Conservation (phyloP, 768 basidiomycete genomes). For the Cyclocybe cylindracea region DNA sequence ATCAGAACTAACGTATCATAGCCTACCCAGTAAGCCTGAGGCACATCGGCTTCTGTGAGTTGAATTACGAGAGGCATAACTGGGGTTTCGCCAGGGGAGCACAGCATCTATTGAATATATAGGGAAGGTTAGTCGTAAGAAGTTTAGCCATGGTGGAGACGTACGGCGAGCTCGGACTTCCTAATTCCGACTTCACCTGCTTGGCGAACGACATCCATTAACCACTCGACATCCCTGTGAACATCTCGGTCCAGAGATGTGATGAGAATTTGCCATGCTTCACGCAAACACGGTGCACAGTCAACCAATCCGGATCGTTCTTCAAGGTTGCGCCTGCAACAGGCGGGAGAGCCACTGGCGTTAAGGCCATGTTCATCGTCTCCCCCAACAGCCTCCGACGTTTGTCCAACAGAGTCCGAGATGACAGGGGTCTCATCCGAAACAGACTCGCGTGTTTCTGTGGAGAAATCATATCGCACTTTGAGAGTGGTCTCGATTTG, state of each 20-base stretch:
- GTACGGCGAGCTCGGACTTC: slow-evolving; percentile 38
- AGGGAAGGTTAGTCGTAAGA: background rate
- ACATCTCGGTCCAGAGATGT: slow-evolving; percentile 29
- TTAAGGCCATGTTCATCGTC: slow-evolving; percentile 44
- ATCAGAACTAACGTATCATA: slow-evolving; percentile 58
- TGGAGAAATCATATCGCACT: slow-evolving; percentile 34
- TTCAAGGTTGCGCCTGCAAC: slow-evolving; percentile 40
- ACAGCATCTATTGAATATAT: too few relatives aligned
- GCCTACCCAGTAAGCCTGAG: slow-evolving; percentile 70
- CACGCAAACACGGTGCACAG: slow-evolving; percentile 46
- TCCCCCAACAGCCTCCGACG: background rate
- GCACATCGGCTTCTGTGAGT: slow-evolving; percentile 48
- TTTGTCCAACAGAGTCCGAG: slow-evolving; percentile 1
- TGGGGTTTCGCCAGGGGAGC: slow-evolving; percentile 2
- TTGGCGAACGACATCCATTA: slow-evolving; percentile 37
- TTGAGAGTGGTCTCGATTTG: slow-evolving; percentile 73
- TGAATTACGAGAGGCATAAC: slow-evolving; percentile 13
- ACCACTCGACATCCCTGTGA: slow-evolving; percentile 26
- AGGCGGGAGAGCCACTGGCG: slow-evolving; percentile 41
- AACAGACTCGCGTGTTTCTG: slow-evolving; percentile 21
- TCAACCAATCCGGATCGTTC: slow-evolving; percentile 35
- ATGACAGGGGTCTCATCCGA: slow-evolving; percentile 16
- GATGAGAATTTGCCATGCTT: slow-evolving; percentile 34
- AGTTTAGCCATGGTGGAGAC: slow-evolving; percentile 11
- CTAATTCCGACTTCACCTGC: slow-evolving; percentile 40